Conservation (phyloP, 2,329 filamentous ascomycete species). For the Ophiostoma tasmaniense region DNA sequence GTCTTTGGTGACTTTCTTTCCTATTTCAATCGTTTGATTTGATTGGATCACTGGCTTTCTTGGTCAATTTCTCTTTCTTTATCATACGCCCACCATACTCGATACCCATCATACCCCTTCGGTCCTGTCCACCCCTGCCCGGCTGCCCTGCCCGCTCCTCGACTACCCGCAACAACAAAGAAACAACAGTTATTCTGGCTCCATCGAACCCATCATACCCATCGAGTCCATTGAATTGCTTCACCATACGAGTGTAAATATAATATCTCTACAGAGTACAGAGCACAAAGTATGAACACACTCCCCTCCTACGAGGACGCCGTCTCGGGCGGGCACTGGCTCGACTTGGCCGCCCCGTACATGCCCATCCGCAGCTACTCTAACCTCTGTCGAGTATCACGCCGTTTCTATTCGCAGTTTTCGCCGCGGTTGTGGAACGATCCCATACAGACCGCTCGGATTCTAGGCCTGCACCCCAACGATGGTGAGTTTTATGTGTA, state of each 20-base stretch:
- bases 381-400: constrained; percentile 41
- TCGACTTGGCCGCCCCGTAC: constrained; percentile 39
- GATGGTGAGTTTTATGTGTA: constrained; percentile 21
- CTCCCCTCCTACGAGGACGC: constrained; percentile 41
- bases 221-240: not conserved
- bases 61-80: not conserved
- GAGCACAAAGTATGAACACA: not conserved
- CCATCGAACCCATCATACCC: constrained; percentile 25
- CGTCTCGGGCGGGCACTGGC: constrained; percentile 39
- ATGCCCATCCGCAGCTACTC: constrained; percentile 35
- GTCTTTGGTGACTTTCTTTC: not conserved
- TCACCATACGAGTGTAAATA: not conserved
- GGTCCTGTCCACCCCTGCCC: not conserved
- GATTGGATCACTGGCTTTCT: not conserved
- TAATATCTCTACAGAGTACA: not conserved
- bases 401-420: constrained; percentile 40
- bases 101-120: not conserved
- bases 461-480: constrained; percentile 35
- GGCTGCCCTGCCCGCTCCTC: not conserved
- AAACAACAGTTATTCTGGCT: constrained; percentile 21
- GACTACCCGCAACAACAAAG: not conserved
- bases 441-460: constrained; percentile 34
- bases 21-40: not conserved
- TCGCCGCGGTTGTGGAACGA: constrained; percentile 46
- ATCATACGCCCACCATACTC: not conserved